Percentiles rank a stretch among this genome's conserved stretches.
Conservation (phyloP, 768 basidiomycete species). For the Coprinopsis strossmayeri region DNA sequence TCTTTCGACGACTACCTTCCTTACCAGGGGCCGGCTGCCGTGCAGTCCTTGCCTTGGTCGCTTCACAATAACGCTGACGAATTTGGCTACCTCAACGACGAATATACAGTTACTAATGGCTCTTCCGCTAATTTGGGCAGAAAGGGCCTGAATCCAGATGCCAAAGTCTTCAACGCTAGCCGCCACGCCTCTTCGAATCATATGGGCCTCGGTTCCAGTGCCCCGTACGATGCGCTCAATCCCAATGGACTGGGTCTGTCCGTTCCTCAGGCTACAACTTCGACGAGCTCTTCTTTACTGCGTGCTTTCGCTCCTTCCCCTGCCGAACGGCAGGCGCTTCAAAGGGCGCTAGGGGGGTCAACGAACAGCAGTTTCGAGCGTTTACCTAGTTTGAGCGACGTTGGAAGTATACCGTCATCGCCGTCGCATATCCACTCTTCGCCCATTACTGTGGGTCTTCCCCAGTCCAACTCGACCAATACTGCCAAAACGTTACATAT, state of each 20-base stretch:
- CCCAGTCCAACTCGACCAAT: conserved; percentile 19
- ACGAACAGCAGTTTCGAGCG: conserved; percentile 72
- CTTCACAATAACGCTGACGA: background rate
- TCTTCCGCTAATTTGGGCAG: conserved; percentile 35
- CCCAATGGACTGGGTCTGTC: conserved; percentile 46
- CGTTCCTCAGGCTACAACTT: conserved; percentile 28
- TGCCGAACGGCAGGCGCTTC: conserved; percentile 79
- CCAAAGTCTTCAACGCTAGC: conserved; percentile 68
- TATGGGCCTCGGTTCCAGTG: conserved; percentile 6
- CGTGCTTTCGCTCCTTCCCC: conserved; percentile 87
- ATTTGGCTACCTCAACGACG: conserved; percentile 2
- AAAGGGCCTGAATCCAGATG: conserved; percentile 79
- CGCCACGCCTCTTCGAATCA: conserved; percentile 14
- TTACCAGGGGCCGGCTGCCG: background rate
- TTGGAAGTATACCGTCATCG: conserved; percentile 66
- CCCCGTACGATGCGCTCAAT: conserved; percentile 49
- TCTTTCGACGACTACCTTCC: conserved; percentile 1
- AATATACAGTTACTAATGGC: background rate
- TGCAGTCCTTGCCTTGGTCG: background rate
- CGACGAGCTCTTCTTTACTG: conserved; percentile 45
- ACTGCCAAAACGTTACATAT: conserved; percentile 26
- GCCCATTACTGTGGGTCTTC: conserved; percentile 13
- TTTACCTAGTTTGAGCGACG: conserved; percentile 72
- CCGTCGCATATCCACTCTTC: conserved; percentile 46
- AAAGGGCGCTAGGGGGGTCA: conserved; percentile 70